phyloP scores from a whole-genome alignment of 352 stramenopile genomes.

The Globisporangium camurandrum region DNA sequence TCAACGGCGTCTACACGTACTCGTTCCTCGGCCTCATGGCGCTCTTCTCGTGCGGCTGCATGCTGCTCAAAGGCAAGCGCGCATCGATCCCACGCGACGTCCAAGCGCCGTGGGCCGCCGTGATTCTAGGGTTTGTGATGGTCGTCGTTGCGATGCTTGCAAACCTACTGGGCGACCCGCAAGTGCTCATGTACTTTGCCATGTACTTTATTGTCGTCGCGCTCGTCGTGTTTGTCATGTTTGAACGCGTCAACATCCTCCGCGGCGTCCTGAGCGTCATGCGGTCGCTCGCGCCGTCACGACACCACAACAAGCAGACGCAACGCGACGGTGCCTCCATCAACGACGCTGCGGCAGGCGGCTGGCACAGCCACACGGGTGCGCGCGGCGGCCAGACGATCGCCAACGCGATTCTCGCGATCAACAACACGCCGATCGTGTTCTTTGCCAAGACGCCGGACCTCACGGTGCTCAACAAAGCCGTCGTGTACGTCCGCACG shows the following conservation, averaged over 20 bases:
- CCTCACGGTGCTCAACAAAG: conserved; percentile 93
- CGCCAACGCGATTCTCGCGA: conserved; percentile 71
- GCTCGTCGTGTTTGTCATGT: conserved; percentile 82
- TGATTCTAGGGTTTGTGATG: conserved; percentile 70
- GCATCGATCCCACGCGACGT: conserved; percentile 82
- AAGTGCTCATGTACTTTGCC: conserved; percentile 84
- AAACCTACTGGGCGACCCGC: conserved; percentile 81
- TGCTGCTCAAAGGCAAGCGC: conserved; percentile 94
- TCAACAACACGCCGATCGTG: conserved; percentile 89
- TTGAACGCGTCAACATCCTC: conserved; percentile 80
- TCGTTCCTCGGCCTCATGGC: conserved; percentile 94
- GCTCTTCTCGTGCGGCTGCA: conserved; percentile 90
- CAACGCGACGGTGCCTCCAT: no score
- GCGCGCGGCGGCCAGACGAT: conserved; percentile 82
- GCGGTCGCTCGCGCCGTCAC: conserved; percentile 58
- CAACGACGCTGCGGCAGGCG: no score
- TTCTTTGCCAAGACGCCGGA: conserved; percentile 92
- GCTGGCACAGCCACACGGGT: conserved; percentile 72
- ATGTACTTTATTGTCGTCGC: conserved; percentile 84
- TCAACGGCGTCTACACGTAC: conserved; percentile 93
- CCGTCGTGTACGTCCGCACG: conserved; percentile 91
- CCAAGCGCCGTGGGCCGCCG: conserved; percentile 85
- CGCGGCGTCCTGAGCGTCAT: no score
- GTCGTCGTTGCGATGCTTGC: conserved; percentile 82
- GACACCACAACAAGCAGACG: conserved; percentile 12